A percentile compares a stretch with the other conserved stretches of the same genome.
These are phyloP conservation scores for Hydrangea macrophylla DNA, from an alignment of 148 eudicot species.

Conservation along the genomic window DNA sequence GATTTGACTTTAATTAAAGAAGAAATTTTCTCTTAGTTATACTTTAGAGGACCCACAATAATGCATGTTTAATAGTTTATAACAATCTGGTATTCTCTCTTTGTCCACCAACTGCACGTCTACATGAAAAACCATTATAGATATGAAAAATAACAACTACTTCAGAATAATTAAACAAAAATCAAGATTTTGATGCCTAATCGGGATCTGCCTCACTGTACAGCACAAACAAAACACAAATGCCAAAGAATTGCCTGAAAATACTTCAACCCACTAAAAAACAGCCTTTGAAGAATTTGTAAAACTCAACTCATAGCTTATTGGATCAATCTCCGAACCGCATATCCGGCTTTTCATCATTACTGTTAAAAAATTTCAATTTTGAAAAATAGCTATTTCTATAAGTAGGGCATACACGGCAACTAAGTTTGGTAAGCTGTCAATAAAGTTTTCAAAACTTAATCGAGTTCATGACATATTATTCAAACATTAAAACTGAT, in stretches of 20 bases:
- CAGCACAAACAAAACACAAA: neutral
- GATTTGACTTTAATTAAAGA: constrained; percentile 34
- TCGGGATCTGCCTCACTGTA: constrained; percentile 10
- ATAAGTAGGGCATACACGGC: too few species aligned
- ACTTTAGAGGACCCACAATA: constrained; percentile 28
- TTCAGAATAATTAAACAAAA: constrained; percentile 16
- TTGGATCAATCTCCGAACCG: constrained; percentile 1
- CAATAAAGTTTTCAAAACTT: neutral
- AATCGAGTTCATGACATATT: neutral
- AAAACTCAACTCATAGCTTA: neutral
- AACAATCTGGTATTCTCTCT: constrained; percentile 30
- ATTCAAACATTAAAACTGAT: neutral
- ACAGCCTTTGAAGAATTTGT: neutral
- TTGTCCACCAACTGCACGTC: constrained; percentile 30
- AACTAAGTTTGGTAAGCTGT: constrained; percentile 6
- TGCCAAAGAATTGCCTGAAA: neutral
- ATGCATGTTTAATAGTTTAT: constrained; percentile 15
- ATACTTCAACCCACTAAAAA: constrained; percentile 1
- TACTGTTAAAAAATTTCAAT: neutral
- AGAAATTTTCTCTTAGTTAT: constrained; percentile 17
- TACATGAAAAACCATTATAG: constrained; percentile 9
- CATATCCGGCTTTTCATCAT: neutral
- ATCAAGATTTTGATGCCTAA: constrained; percentile 5
- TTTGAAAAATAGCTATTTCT: neutral
- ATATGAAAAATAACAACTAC: constrained; percentile 9